phyloP scores from a whole-genome alignment of 2,329 filamentous ascomycete species.

The Neofusicoccum ribis region DNA sequence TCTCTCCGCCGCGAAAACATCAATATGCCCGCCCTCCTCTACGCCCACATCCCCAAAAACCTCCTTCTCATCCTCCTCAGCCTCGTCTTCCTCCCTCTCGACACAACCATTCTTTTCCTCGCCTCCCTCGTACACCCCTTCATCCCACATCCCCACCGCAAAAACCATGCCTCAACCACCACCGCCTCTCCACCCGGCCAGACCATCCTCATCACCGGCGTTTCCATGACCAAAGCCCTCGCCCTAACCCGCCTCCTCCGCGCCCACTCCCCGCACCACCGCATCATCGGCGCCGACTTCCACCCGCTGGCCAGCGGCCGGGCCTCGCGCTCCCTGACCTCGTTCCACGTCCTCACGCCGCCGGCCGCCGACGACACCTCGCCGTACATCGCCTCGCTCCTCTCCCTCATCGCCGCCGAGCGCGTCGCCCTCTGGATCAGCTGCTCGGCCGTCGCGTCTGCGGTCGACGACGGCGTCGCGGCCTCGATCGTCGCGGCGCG shows the following conservation, averaged over 20 bases:
- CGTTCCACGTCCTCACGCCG: conserved; percentile 54
- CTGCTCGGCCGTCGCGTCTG: conserved; percentile 67
- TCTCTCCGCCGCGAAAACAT: neutral
- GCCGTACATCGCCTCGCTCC: conserved; percentile 56
- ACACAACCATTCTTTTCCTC: conserved; percentile 37
- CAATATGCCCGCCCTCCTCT: conserved; percentile 28
- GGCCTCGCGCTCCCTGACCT: conserved; percentile 57
- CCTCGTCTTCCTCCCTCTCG: conserved; percentile 26
- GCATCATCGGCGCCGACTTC: conserved; percentile 72
- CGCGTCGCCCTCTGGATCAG: conserved; percentile 71
- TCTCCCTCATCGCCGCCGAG: conserved; percentile 61
- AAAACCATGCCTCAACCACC: neutral
- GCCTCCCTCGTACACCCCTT: conserved; percentile 36
- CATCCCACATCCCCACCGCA: conserved; percentile 23
- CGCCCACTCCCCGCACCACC: conserved; percentile 56
- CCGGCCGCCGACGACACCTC: conserved; percentile 26
- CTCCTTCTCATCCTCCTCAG: conserved; percentile 47
- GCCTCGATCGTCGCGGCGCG: conserved; percentile 57
- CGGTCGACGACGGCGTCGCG: conserved; percentile 62
- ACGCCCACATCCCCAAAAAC: conserved; percentile 51
- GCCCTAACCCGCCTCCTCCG: conserved; percentile 66
- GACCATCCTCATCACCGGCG: conserved; percentile 69
- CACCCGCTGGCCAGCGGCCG: conserved; percentile 47
- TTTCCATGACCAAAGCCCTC: conserved; percentile 72
- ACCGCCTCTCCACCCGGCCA: conserved; percentile 31